These are phyloP conservation scores for Pseudognaphalium luteoalbum DNA, from an alignment of 129 eudicot genomes.

Conservation along the genomic window DNA sequence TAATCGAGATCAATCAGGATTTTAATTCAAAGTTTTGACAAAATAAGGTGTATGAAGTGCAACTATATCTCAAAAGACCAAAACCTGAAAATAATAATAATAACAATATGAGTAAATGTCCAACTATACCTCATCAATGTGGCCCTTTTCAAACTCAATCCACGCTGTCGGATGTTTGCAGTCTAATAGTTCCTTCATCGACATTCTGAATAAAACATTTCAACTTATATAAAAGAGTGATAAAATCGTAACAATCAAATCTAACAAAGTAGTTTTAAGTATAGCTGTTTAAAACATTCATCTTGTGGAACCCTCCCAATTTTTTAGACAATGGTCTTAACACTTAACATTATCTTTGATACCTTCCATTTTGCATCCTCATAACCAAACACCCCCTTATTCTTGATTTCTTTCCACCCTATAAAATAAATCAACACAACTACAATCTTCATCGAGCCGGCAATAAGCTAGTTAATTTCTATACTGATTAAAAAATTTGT, in stretches of 20 bases:
- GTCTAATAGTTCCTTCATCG: constrained; percentile 87
- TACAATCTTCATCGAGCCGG: neutral
- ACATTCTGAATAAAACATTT: constrained; percentile 65
- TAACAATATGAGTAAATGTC: neutral
- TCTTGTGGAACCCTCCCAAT: neutral
- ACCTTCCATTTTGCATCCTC: neutral
- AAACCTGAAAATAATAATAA: constrained; percentile 16
- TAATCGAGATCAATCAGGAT: neutral
- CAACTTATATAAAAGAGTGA: constrained; percentile 1
- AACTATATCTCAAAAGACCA: neutral
- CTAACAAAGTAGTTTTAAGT: neutral
- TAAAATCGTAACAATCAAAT: neutral
- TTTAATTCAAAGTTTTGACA: neutral
- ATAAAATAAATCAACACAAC: too few species aligned
- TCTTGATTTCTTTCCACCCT: neutral
- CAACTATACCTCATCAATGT: constrained; percentile 74
- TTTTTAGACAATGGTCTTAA: too few species aligned
- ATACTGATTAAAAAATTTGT: too few species aligned
- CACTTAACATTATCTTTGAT: neutral
- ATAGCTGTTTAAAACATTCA: neutral
- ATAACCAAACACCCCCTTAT: neutral
- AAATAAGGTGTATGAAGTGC: neutral
- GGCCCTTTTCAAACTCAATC: constrained; percentile 92
- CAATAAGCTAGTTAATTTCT: neutral
- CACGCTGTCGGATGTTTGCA: constrained; percentile 96